Evolutionary conservation across 148 eudicot genomes (phyloP), one percentile per base, ranked within the genome.

Genomic region (Cornus kousa): DNA sequence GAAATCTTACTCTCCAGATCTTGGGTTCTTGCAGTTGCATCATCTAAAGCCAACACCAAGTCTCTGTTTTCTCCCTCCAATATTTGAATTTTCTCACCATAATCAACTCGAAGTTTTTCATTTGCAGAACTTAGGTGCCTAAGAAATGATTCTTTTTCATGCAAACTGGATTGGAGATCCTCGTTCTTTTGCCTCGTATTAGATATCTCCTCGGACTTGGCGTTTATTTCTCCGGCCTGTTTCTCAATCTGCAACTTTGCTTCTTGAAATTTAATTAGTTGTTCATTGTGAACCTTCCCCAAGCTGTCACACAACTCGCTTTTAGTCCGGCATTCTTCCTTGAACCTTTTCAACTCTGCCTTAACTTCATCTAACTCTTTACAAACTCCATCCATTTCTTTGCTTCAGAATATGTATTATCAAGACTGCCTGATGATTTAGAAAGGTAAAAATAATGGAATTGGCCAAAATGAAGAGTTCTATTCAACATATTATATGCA

Each of bases 61-160:
- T 87, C 90, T 77, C 76, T 82, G 77, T 88, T 91, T 81, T 88
- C 90, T 67, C 35, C 89, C 85, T 93, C 93, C 79, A 91, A 74
- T 35, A 77, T 85, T n/a, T 74, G 79, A 81, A 91, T 28, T 80
- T 83, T 89, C 77, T 85, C 92, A 35, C 82, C 85, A 77, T 79
- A 77, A 70, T 93, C 91, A 64, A 24, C 48, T 65, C 87, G 87
- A 40, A 87, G 74, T 62, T 88, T 91, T 66, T 90, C 93, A 70
- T 83, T 86, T 59, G 83, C 82, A 59, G 65, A 88, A 59, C 37
- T 90, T 67, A 87, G 90, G 71, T 88, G 87, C 79, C 76, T 84
- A 7, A 87, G 84, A 22, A 75, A 80, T 31, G 81, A 79, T 72
- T 90, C 93, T 71, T 87, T 85, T 77, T 76, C 87, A 10, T 73